phyloP scores from a whole-genome alignment of 164 flowering plant species.

The Taxillus chinensis region DNA sequence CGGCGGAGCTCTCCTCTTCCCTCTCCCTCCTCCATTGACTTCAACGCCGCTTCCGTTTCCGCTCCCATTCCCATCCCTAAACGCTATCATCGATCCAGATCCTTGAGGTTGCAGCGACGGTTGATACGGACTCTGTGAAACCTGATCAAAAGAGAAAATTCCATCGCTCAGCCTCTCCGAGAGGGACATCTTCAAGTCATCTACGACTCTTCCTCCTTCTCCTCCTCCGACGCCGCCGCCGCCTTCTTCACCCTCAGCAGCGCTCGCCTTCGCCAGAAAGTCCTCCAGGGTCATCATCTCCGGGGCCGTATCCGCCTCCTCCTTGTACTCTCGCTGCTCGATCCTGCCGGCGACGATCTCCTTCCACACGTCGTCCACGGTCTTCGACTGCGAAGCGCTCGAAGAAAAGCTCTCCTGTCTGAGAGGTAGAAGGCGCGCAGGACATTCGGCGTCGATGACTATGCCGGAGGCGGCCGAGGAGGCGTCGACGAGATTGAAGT shows the following conservation, averaged over 20 bases:
- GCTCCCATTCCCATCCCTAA: conserved; percentile 25
- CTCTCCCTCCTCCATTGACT: conserved; percentile 17
- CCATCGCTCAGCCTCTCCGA: conserved; percentile 26
- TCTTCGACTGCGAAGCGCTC: conserved; percentile 11
- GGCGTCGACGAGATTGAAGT: neutral
- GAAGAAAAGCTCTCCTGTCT: neutral
- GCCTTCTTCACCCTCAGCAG: conserved; percentile 14
- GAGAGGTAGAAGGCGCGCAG: neutral
- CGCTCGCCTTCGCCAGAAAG: conserved; percentile 47
- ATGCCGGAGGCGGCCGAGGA: neutral
- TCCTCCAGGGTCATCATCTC: conserved; percentile 72
- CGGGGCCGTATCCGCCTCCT: conserved; percentile 17
- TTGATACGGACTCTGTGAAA: conserved; percentile 15
- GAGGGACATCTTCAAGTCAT: conserved; percentile 26
- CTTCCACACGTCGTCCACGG: conserved; percentile 55
- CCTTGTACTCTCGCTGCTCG: conserved; percentile 17
- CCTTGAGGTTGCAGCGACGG: conserved; percentile 7
- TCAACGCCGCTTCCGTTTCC: conserved; percentile 7
- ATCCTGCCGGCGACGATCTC: conserved; percentile 36
- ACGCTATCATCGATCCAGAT: conserved; percentile 31
- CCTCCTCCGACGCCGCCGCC: too few relatives aligned
- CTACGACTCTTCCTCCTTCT: neutral
- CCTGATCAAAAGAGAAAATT: conserved; percentile 24
- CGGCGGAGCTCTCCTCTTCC: conserved; percentile 30
- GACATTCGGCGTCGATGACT: neutral